Base-by-base conservation (phyloP, 176 grass and related monocot genomes). In the Avena insularis region DNA sequence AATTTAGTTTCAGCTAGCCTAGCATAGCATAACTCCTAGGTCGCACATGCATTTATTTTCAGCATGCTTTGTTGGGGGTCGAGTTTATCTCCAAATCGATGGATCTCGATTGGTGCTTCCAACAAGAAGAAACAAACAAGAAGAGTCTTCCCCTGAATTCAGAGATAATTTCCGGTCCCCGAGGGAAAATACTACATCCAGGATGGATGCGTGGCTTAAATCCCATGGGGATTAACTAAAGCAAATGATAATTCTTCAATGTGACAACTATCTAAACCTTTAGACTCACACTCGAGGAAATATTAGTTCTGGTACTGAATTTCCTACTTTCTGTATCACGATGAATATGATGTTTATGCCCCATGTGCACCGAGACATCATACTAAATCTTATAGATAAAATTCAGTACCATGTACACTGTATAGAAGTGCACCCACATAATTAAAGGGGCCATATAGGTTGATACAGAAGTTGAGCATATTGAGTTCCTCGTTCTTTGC, bases 161-260 rank as follows among this genome's bases (percentile, higher is more conserved):
- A 40, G 38, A 40, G 38, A 40, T 40, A 40, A 40, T 40, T 40
- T 40, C 38, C 38, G 38, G 38, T 40, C 38, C 38, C 4, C 38
- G 8, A 47, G 9, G 8, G 46, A 9, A 47, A 47, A 8, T 35
- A 35, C 33, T 35, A 47, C 8, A 47, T 47, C 46, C 6, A 47
- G 46, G 55, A 71, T 56, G 20, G 89, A 84, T 61, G 88, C 85
- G 65, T 45, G 73, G 62, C 82, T 91, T 48, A 95, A 88, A 78
- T 94, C 89, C 19, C 68, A 78, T 68, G 79, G 56, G 17, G 81
- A 84, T 17, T 95, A 88, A 61, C 91, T 91, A 85, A 97, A 97
- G 57, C 85, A 97, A 79, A 95, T 38, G 66, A 93, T 84, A 4
- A 95, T 90, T 88, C 95, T 94, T 76, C 86, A 27, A 3, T 51